A percentile compares a stretch with the other conserved stretches of the same genome.
These are phyloP conservation scores for Candida verbasci DNA, from an alignment of 805 yeast species.

Conservation along the genomic window DNA sequence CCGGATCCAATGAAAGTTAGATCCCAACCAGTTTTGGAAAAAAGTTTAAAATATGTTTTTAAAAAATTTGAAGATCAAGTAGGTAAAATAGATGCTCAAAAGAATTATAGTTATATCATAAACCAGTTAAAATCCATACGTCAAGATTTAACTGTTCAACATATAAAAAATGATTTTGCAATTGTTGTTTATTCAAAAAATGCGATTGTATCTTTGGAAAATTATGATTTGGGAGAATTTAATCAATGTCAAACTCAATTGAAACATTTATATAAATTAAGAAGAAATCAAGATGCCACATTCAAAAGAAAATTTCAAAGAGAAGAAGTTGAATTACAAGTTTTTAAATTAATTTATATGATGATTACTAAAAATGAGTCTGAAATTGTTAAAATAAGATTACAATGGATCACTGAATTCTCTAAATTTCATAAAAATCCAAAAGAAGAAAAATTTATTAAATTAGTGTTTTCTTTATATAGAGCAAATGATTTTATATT, in stretches of 20 bases:
- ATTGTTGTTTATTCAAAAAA: slow-evolving; percentile 79
- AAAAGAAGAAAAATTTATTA: slow-evolving; percentile 13
- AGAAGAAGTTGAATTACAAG: slow-evolving; percentile 55
- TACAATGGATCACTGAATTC: slow-evolving; percentile 10
- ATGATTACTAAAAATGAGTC: slow-evolving; percentile 64
- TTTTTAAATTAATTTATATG: slow-evolving; percentile 71
- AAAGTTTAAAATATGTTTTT: slow-evolving; percentile 52
- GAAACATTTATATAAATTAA: slow-evolving; percentile 49
- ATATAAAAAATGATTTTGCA: slow-evolving; percentile 72
- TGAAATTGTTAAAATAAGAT: slow-evolving; percentile 45
- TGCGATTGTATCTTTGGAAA: slow-evolving; percentile 79
- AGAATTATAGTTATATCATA: slow-evolving; percentile 68
- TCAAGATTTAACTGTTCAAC: slow-evolving; percentile 92
- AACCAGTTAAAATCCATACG: slow-evolving; percentile 90
- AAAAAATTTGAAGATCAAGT: slow-evolving; percentile 39
- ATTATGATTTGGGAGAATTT: slow-evolving; percentile 86
- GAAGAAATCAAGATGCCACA: slow-evolving; percentile 26
- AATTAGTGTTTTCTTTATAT: slow-evolving; percentile 13
- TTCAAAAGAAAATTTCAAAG: slow-evolving; percentile 14
- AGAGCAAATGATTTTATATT: slow-evolving; percentile 14
- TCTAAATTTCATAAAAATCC: slow-evolving; percentile 6
- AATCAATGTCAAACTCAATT: slow-evolving; percentile 91
- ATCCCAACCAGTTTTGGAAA: slow-evolving; percentile 58
- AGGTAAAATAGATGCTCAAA: slow-evolving; percentile 15
- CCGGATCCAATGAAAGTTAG: slow-evolving; percentile 84